Evolutionary conservation across 768 basidiomycete species (phyloP).

Genomic region (Boletus eberwhitei): DNA sequence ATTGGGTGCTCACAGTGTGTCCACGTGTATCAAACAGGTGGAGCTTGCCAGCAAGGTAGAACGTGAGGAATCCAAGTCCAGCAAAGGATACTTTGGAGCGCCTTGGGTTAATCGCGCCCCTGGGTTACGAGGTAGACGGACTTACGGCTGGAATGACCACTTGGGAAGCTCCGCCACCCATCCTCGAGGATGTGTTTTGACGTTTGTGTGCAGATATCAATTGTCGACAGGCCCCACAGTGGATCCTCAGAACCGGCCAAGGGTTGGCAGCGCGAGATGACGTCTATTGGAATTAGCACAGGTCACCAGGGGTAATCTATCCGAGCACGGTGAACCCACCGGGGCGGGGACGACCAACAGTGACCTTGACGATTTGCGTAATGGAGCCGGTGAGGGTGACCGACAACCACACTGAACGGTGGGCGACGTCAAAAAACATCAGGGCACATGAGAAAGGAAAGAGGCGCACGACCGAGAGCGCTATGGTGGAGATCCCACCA

Average conservation of each 20-base stretch:
- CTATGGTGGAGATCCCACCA: conserved; percentile 89
- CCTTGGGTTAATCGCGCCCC: not conserved
- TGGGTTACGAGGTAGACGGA: not conserved
- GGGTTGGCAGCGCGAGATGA: conserved; percentile 56
- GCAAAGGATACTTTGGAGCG: conserved; percentile 73
- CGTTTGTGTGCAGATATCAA: conserved; percentile 74
- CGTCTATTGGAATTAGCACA: conserved; percentile 11
- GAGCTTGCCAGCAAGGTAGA: conserved; percentile 88
- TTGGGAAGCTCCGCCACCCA: conserved; percentile 90
- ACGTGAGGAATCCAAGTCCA: conserved; percentile 83
- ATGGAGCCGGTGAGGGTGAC: conserved; percentile 70
- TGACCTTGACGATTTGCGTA: conserved; percentile 79
- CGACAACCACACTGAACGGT: conserved; percentile 57
- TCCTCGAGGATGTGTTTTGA: conserved; percentile 57
- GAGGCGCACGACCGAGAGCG: conserved; percentile 26
- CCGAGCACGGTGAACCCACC: conserved; percentile 38
- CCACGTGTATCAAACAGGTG: conserved; percentile 84
- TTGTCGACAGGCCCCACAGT: conserved; percentile 64
- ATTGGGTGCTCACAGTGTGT: conserved; percentile 48
- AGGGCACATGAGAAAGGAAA: not conserved
- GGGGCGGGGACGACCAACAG: conserved; percentile 87
- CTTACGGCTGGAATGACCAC: conserved; percentile 86
- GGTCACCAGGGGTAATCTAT: not conserved
- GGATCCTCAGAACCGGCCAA: conserved; percentile 60
- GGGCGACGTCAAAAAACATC: not conserved